Evolutionary conservation across 352 stramenopile genomes (phyloP), one percentile per base, ranked within the genome.

Genomic region (Pseudoperonospora humuli): DNA sequence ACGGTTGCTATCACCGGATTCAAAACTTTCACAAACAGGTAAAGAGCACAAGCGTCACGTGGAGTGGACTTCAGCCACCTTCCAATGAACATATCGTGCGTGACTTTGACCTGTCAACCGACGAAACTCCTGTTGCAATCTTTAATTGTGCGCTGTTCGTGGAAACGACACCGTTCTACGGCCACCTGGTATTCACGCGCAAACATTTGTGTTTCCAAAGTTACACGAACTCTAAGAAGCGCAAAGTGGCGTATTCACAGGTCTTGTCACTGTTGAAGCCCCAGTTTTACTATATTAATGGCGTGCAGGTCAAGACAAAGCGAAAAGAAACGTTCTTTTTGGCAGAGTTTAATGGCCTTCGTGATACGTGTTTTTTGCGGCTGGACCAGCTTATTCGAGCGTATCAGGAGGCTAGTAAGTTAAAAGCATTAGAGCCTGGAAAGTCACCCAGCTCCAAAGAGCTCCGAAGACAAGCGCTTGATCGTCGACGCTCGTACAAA

Each of bases 211-310:
- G 74, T 41, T 90, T 90, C 31, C 59, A 63, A 35, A 67, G 68
- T 13, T 86, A 86, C 43, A 33, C 24, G 1, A 50, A 61, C 27
- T 50, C 57, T 1, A 68, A 71, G 26, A 64, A 52, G n/a, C 53
- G 75, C 45, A 83, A 79, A 46, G 59, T 90, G 10, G 41, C 70
- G 45, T 90, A 80, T 31, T 62, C 62, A 0, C 60, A 78, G 32
- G 62, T 90, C 14, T 41, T 73, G 17, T 76, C 70, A 40, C 57
- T 90, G n/a, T 40, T 87, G 33, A 86, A 90, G 50, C 77, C 77
- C 7, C 68, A 84, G 55, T 87, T 90, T 34, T 86, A 90, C 55
- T 90, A 86, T 50, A 87, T 90, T 50, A 90, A 86, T 39, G 77
- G 74, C 0, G 46, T 90, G 18, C 75, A 90, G 34, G 57, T 90